phyloP scores from a whole-genome alignment of 163 green algal species.

The Smithsoniella earleae region DNA sequence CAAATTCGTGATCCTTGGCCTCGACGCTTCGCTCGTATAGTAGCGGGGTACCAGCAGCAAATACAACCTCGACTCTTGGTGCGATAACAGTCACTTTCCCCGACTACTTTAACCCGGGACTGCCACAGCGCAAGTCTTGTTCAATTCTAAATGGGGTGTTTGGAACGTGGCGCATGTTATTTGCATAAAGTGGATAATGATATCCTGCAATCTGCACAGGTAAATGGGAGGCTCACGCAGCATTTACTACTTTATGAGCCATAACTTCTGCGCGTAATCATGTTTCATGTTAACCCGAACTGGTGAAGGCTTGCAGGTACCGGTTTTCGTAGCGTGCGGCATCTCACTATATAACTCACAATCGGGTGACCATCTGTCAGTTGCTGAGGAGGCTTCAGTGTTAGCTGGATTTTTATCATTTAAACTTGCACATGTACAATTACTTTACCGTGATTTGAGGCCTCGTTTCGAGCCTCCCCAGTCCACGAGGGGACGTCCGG shows the following conservation, averaged over 20 bases:
- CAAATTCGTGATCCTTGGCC: slow-evolving; percentile 12
- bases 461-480: background rate
- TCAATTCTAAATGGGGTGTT: background rate
- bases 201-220: too few species aligned
- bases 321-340: background rate
- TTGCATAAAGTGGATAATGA: too few species aligned
- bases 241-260: background rate
- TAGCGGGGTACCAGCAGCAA: slow-evolving; percentile 12
- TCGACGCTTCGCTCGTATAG: background rate
- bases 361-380: background rate
- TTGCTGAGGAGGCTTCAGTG: background rate
- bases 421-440: slow-evolving; percentile 2
- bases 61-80: slow-evolving; percentile 17
- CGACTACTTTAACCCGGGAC: background rate
- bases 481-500: background rate
- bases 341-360: background rate
- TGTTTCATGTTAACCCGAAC: too few species aligned
- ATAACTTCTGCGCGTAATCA: too few species aligned
- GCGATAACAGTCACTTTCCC: background rate
- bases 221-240: too few species aligned
- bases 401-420: slow-evolving; percentile 18
- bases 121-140: background rate
- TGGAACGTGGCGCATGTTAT: too few species aligned
- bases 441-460: slow-evolving; percentile 4
- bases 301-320: background rate